phyloP scores from a whole-genome alignment of 768 basidiomycete genomes.

The Candolleomyces eurysporus region DNA sequence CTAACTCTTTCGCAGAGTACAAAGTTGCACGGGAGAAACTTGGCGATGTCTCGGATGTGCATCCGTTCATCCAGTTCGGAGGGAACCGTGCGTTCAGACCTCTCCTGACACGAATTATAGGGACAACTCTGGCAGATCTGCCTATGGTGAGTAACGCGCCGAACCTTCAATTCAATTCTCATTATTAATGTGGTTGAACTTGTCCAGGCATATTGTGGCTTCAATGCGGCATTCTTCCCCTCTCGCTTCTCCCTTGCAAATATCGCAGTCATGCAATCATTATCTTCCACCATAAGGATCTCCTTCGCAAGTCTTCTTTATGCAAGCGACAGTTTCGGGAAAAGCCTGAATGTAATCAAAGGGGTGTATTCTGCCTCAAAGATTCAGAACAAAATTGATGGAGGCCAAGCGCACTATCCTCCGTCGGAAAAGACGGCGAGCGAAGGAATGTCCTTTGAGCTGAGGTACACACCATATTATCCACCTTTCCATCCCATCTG shows the following conservation, averaged over 20 bases:
- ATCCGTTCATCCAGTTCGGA: constrained; percentile 18
- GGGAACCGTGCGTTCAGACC: constrained; percentile 3
- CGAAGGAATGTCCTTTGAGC: constrained; percentile 24
- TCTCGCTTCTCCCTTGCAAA: constrained; percentile 35
- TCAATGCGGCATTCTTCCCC: constrained; percentile 29
- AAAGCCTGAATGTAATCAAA: constrained; percentile 25
- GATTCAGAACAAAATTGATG: constrained; percentile 20
- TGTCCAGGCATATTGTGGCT: constrained; percentile 35
- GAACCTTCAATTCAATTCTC: too few species aligned
- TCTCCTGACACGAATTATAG: constrained; percentile 12
- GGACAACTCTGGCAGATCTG: constrained; percentile 22
- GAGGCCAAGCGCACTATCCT: constrained; percentile 26
- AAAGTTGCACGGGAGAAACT: constrained; percentile 20
- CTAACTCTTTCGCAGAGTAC: constrained; percentile 23
- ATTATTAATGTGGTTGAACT: neutral
- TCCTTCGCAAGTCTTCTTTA: constrained; percentile 21
- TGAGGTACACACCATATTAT: constrained; percentile 13
- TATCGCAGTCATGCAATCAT: constrained; percentile 39
- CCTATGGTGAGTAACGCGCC: constrained; percentile 26
- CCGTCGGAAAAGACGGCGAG: constrained; percentile 5
- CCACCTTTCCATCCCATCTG: neutral
- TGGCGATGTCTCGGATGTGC: constrained; percentile 19
- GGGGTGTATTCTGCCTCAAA: constrained; percentile 27
- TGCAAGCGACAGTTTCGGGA: constrained; percentile 17
- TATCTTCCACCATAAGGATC: constrained; percentile 25